Percentiles rank a stretch among this genome's conserved stretches.
These are phyloP conservation scores for Rhodotorula sp. DNA, from an alignment of 1,284 basidiomycete genomes.

Conservation along the genomic window DNA sequence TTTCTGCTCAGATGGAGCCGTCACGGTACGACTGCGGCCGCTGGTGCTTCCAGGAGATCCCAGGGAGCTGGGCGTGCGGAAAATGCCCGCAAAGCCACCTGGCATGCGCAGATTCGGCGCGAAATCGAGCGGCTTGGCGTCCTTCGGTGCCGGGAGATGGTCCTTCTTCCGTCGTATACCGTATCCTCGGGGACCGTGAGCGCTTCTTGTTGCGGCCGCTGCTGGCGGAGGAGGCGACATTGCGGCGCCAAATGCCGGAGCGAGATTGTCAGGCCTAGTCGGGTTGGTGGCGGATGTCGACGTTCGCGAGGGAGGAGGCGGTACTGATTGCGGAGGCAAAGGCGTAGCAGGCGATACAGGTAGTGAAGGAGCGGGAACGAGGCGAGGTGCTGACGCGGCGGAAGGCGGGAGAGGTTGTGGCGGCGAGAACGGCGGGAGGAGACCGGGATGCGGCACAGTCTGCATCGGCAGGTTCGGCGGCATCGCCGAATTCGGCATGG, in stretches of 20 bases:
- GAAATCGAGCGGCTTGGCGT: background rate
- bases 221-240: background rate
- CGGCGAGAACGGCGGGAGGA: slow-evolving; percentile 17
- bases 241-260: background rate
- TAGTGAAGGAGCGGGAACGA: slow-evolving; percentile 8
- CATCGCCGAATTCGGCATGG: background rate
- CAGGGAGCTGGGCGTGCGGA: slow-evolving; percentile 1
- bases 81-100: background rate
- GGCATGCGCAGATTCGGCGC: background rate
- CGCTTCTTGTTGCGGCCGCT: background rate
- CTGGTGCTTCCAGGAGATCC: background rate
- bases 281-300: background rate
- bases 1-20: background rate
- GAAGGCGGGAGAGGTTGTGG: background rate
- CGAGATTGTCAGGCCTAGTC: background rate
- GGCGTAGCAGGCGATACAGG: slow-evolving; percentile 29
- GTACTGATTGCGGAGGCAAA: slow-evolving; percentile 12
- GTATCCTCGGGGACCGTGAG: background rate
- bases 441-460: background rate
- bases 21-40: too few relatives aligned
- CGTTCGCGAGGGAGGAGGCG: background rate
- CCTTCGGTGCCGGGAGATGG: background rate
- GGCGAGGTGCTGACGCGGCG: background rate
- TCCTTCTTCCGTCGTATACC: background rate
- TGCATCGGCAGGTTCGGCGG: background rate